Evolutionary conservation across 331 rosid species (phyloP).

Genomic region (Quercus lobata): DNA sequence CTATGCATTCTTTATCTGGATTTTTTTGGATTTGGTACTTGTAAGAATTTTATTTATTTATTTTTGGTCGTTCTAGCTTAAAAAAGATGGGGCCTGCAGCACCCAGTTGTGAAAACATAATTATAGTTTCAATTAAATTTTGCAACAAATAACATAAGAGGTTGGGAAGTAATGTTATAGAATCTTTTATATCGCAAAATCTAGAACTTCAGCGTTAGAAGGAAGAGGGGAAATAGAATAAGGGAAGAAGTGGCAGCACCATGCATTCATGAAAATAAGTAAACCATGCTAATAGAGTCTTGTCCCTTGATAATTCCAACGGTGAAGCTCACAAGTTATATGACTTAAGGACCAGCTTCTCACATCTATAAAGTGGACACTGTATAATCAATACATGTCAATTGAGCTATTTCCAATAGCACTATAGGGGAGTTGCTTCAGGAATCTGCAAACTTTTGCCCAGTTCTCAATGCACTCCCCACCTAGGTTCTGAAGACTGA

Average conservation of each 20-base stretch:
- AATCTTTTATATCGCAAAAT: background rate
- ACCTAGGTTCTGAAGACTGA: too few relatives aligned
- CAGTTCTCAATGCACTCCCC: too few relatives aligned
- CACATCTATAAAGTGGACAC: background rate
- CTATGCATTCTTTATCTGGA: background rate
- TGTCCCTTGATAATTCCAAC: background rate
- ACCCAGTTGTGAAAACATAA: background rate
- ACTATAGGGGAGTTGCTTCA: too few relatives aligned
- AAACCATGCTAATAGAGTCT: background rate
- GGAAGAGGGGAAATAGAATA: background rate
- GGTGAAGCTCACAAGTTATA: background rate
- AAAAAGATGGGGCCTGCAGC: background rate
- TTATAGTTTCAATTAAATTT: background rate
- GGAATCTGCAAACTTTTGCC: too few relatives aligned
- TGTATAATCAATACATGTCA: background rate
- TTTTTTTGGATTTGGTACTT: background rate
- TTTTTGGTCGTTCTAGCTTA: background rate
- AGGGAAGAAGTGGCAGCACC: background rate
- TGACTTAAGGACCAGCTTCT: background rate
- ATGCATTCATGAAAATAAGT: background rate
- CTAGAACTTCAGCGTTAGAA: background rate
- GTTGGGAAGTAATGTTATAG: background rate
- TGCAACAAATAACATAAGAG: background rate
- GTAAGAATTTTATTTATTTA: background rate
- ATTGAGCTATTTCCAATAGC: too few relatives aligned